A percentile compares a stretch with the other conserved stretches of the same genome.
Evolutionary conservation across 176 grass and related monocot species (phyloP).

Genomic region (Triticum timopheevii): DNA sequence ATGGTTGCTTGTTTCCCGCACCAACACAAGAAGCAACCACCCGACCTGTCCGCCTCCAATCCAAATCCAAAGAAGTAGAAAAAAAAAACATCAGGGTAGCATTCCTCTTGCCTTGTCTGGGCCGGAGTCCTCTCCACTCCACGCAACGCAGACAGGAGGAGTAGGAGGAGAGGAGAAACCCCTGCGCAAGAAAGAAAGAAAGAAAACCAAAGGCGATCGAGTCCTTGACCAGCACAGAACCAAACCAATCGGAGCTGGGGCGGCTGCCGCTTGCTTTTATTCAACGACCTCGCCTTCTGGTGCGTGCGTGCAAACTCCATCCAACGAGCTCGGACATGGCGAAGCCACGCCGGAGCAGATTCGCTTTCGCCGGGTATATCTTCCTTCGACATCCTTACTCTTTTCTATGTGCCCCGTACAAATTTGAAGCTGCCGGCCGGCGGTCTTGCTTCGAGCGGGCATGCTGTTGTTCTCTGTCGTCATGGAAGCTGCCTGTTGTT

Average conservation of each 20-base stretch:
- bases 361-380: slow-evolving; percentile 33
- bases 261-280: background rate
- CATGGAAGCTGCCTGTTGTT: slow-evolving; percentile 8
- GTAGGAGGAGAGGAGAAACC: slow-evolving; percentile 18
- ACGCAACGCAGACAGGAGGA: slow-evolving; percentile 28
- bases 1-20: background rate
- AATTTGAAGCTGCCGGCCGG: background rate
- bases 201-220: background rate
- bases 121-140: slow-evolving; percentile 21
- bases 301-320: no score
- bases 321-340: slow-evolving; percentile 16
- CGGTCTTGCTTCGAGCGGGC: no score
- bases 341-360: slow-evolving; percentile 31
- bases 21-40: background rate
- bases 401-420: background rate
- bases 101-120: background rate
- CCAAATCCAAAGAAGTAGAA: background rate
- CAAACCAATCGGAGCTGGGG: background rate
- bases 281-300: no score
- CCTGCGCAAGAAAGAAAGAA: slow-evolving; percentile 14
- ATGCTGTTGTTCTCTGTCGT: background rate
- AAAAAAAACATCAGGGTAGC: background rate
- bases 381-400: background rate
- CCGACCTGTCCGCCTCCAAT: background rate
- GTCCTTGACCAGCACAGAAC: background rate